Evolutionary conservation across 2,329 filamentous ascomycete genomes (phyloP), one percentile per base, ranked within the genome.

Genomic region (Fusarium chaquense): DNA sequence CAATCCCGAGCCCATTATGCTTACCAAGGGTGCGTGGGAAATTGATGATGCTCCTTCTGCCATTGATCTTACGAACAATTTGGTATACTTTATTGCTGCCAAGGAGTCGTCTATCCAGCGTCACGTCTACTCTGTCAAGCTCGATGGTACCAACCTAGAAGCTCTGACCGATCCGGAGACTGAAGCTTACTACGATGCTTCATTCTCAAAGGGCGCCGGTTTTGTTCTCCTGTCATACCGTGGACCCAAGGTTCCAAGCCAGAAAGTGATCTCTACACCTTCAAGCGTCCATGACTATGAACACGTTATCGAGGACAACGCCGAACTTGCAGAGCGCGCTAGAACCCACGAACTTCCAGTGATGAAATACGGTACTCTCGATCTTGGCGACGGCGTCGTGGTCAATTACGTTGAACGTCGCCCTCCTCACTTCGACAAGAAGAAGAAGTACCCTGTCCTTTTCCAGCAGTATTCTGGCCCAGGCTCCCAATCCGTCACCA

Each of bases 401-500:
- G 82, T 89, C 73, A 89, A 89, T 79, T 89, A 88, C 72, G 83
- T 98, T 16, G 96, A 99, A 80, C 91, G 94, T 32, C 91, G 93
- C 1, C 96, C 96, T 8, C 92, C 94, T 2, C 91, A 97, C 79
- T 99, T 98, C 77, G 87, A 94, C 78, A 84, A 89, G 20, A 90
- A 89, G 73, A 94, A 92, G 81, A 90, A 92, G 76, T 98, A 99
- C 73, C 96, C 96, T 0, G 94, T 99, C 2, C 87, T 99, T 6
- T 99, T 99, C 84, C 91, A 93, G 75, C 90, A 98, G 62, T 99
- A 99, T 82, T 95, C 93, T 26, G 96, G 96, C 0, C 96, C 96
- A 0, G 93, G 92, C n/a, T 98, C 94, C 20, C 97, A 99, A 78
- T 88, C 87, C 10, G 96, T 99, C 3, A 85, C 88, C 73, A 94